These are phyloP conservation scores for Paecilomyces formosus DNA, from an alignment of 2,329 filamentous ascomycete genomes.

Conservation along the genomic window DNA sequence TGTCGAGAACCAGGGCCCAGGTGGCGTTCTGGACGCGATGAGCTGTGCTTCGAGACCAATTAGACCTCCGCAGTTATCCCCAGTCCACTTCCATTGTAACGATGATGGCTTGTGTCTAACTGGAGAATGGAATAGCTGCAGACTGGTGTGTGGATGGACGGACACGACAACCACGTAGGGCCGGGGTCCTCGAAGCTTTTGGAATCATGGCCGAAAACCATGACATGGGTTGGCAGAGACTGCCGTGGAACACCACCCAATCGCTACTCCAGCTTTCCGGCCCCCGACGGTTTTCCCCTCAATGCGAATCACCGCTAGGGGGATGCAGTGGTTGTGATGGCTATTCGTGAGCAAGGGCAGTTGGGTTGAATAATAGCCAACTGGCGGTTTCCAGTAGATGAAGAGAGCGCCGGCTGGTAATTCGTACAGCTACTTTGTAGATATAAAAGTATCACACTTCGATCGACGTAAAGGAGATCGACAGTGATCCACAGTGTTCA, in stretches of 20 bases:
- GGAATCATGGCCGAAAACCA: background rate
- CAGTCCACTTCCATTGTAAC: background rate
- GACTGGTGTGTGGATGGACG: background rate
- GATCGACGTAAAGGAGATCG: too few relatives aligned
- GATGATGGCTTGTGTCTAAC: background rate
- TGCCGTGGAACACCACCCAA: background rate
- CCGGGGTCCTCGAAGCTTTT: background rate
- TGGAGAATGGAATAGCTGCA: background rate
- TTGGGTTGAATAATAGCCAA: background rate
- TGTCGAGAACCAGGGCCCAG: background rate
- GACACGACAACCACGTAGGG: background rate
- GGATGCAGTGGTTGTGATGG: background rate
- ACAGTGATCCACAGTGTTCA: too few relatives aligned
- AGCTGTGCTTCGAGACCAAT: background rate
- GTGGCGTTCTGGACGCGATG: background rate
- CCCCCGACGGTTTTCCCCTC: background rate
- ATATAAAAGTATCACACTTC: too few relatives aligned
- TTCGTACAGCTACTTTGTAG: too few relatives aligned
- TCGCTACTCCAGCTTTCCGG: background rate
- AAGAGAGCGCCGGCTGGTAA: background rate
- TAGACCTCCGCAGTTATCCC: background rate
- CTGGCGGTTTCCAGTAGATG: background rate
- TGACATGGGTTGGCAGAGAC: background rate
- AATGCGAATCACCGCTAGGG: background rate
- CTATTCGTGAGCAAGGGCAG: background rate